Conservation (phyloP, 2,329 filamentous ascomycete species). For the Aquanectria penicillioides region DNA sequence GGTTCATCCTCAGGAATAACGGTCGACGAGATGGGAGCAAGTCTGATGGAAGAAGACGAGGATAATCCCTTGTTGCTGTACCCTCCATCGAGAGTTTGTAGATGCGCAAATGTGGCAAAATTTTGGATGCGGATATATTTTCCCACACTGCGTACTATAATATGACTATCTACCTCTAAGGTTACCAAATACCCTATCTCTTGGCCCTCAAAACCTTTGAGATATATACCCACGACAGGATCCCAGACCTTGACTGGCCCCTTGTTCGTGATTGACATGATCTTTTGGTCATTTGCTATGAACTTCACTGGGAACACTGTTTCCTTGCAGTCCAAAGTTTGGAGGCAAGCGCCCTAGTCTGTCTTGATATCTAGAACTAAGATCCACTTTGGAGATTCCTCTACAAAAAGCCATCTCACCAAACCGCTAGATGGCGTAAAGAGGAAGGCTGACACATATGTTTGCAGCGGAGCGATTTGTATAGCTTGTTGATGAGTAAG, state of each 20-base stretch:
- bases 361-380: background rate
- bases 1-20: constrained; percentile 35
- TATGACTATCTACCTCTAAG: no score
- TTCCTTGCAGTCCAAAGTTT: background rate
- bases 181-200: background rate
- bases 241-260: constrained; percentile 8
- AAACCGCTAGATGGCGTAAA: constrained; percentile 13
- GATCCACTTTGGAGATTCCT: constrained; percentile 15
- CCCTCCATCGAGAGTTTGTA: background rate
- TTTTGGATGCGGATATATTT: background rate
- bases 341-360: background rate
- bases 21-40: background rate
- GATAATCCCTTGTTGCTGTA: background rate
- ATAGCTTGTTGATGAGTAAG: background rate
- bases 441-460: constrained; percentile 12
- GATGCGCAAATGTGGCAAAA: background rate
- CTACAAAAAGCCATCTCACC: background rate
- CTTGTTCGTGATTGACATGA: background rate
- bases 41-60: background rate
- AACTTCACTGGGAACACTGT: constrained; percentile 6
- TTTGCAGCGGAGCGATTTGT: background rate
- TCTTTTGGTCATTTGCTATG: background rate
- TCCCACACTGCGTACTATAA: no score
- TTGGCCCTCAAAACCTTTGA: background rate
- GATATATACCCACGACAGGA: background rate